A percentile compares a stretch with the other conserved stretches of the same genome.
Conservation (phyloP, 345 rosid species). For the Linum tenue region DNA sequence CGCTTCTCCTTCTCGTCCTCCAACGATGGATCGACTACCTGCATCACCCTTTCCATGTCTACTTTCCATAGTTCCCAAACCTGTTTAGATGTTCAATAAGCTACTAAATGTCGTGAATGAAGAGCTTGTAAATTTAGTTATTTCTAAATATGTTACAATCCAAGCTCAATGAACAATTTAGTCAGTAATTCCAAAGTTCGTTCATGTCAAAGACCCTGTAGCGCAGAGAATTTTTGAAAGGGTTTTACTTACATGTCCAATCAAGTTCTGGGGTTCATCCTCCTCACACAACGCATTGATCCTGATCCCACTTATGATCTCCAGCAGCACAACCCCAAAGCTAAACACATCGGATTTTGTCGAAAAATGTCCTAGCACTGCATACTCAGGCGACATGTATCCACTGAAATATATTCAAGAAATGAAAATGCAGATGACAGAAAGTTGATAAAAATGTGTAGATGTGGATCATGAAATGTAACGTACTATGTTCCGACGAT, state of each 20-base stretch:
- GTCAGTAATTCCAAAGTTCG: background rate
- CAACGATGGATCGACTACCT: background rate
- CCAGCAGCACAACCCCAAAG: background rate
- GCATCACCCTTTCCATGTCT: background rate
- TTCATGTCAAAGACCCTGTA: background rate
- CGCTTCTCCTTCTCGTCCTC: background rate
- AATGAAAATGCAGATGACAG: background rate
- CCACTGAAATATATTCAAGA: background rate
- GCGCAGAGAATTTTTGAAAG: background rate
- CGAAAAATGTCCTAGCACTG: conserved; percentile 3
- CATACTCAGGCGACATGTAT: conserved; percentile 6
- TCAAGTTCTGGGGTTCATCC: background rate
- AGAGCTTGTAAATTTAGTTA: too few relatives aligned
- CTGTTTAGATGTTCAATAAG: background rate
- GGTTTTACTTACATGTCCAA: conserved; percentile 3
- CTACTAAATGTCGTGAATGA: too few relatives aligned
- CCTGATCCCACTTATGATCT: conserved; percentile 6
- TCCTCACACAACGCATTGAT: background rate
- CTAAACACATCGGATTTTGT: conserved; percentile 9
- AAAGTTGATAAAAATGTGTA: background rate
- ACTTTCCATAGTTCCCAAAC: background rate
- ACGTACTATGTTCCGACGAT: conserved; percentile 83
- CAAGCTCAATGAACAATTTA: too few relatives aligned
- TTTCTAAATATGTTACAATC: too few relatives aligned
- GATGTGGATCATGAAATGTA: background rate